Percentiles rank a stretch among this genome's conserved stretches.
Evolutionary conservation across 2,329 filamentous ascomycete genomes (phyloP).

Genomic region (Penicillium sumatraense): DNA sequence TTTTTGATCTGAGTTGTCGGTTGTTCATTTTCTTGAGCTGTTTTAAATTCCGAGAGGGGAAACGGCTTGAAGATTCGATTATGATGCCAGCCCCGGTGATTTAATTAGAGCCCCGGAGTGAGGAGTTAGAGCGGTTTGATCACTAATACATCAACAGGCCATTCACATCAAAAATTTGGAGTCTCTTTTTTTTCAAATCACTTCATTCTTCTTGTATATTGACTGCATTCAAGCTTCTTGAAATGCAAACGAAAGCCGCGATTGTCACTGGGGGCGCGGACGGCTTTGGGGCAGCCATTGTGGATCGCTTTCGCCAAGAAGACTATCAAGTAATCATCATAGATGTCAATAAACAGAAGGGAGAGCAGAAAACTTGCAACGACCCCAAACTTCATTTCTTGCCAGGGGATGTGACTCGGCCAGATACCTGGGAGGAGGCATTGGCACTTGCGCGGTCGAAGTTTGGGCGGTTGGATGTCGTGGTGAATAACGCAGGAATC

Average conservation of each 20-base stretch:
- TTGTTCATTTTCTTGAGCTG: too few species aligned
- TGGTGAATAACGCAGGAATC: not conserved
- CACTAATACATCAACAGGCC: not conserved
- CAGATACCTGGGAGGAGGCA: not conserved
- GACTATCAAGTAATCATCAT: slow-evolving; percentile 13
- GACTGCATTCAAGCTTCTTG: not conserved
- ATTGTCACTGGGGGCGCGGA: slow-evolving; percentile 13
- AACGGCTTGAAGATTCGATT: not conserved
- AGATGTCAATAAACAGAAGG: slow-evolving; percentile 6
- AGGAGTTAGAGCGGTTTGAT: not conserved
- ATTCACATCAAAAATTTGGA: not conserved
- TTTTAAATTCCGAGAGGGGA: not conserved
- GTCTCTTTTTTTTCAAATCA: too few species aligned
- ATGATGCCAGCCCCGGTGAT: not conserved
- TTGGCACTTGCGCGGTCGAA: not conserved
- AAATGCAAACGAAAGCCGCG: not conserved
- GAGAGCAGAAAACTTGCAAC: not conserved
- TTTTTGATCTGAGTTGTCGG: too few species aligned
- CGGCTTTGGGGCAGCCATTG: slow-evolving; percentile 16
- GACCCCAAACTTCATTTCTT: not conserved
- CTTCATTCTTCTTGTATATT: too few species aligned
- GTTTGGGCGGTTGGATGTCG: not conserved
- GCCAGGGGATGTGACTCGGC: not conserved
- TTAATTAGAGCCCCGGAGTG: not conserved
- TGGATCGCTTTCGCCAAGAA: slow-evolving; percentile 12